Evolutionary conservation across 2,329 filamentous ascomycete genomes (phyloP), one percentile per base, ranked within the genome.

Genomic region (Chrysoporthe austroafricana): DNA sequence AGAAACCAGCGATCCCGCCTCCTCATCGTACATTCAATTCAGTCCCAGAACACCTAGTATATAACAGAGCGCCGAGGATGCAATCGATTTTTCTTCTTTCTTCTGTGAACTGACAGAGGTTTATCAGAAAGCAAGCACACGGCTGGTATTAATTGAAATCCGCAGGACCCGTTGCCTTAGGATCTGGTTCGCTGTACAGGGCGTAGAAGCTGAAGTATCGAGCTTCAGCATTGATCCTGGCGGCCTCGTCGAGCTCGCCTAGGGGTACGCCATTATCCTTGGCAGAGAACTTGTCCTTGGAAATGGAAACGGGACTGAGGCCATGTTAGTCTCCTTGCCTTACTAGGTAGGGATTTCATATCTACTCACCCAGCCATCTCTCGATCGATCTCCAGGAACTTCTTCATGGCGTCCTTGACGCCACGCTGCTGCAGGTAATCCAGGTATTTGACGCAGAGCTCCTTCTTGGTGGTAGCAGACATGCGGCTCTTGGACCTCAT

Each of bases 361-460:
- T 39, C 3, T 43, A 60, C 88, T 79, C 81, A 90, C 89, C 96
- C 96, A 77, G 96, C 96, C 69, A 97, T 87, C 77, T 97, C 92
- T 56, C 90, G 87, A 76, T 99, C 95, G 46, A 98, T 82, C 68
- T 85, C 82, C 75, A 97, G 84, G 77, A 94, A 97, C 73, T 94
- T 91, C 79, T 94, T 93, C 81, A 96, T 95, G 1, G 93, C 88
- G 43, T 94, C 88, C 77, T 94, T 92, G 69, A 59, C 56, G 16
- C 95, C 94, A 64, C 92, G 86, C 73, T 96, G 90, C 71, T 97
- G 88, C 46, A 99, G 83, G 75, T 96, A 97, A 14, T 85, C 82
- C 83, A 97, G 88, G 78, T 98, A 99, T 66, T 85, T 82, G 70
- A 92, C 86, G 52, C 90, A 89, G 5, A 99, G 81, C 57, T 94